Conservation (phyloP, 371 early-diverging fungal genomes). For the Circinella minor region DNA sequence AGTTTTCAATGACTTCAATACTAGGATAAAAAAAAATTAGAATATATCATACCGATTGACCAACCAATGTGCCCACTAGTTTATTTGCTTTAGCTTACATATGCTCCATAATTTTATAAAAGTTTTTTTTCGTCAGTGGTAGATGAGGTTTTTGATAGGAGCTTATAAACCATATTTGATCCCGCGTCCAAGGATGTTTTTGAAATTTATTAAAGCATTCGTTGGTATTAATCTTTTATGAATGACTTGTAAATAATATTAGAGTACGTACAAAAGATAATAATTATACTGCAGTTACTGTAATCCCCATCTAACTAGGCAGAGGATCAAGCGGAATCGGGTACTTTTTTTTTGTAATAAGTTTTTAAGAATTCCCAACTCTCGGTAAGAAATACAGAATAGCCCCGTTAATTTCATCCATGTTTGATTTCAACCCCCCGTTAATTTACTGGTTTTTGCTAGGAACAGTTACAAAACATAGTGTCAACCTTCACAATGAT, state of each 20-base stretch:
- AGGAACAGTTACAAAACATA: too few species aligned
- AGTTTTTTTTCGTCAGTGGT: neutral
- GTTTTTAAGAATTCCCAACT: neutral
- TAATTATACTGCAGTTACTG: neutral
- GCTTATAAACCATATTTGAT: neutral
- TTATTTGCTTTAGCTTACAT: neutral
- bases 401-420: too few species aligned
- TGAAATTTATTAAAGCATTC: neutral
- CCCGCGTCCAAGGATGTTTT: neutral
- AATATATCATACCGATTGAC: neutral
- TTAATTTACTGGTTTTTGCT: too few species aligned
- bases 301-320: neutral
- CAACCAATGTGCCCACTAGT: slow-evolving; percentile 1
- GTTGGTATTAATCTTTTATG: neutral
- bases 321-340: neutral
- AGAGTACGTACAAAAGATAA: neutral
- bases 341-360: neutral
- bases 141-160: slow-evolving; percentile 1
- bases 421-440: too few species aligned
- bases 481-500: too few species aligned
- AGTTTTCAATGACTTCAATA: slow-evolving; percentile 9
- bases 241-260: slow-evolving; percentile 4
- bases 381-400: neutral
- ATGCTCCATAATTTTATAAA: slow-evolving; percentile 2
- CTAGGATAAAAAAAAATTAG: neutral